These are phyloP conservation scores for Metarhizium guizhouense DNA, from an alignment of 2,329 filamentous ascomycete genomes.

Conservation along the genomic window DNA sequence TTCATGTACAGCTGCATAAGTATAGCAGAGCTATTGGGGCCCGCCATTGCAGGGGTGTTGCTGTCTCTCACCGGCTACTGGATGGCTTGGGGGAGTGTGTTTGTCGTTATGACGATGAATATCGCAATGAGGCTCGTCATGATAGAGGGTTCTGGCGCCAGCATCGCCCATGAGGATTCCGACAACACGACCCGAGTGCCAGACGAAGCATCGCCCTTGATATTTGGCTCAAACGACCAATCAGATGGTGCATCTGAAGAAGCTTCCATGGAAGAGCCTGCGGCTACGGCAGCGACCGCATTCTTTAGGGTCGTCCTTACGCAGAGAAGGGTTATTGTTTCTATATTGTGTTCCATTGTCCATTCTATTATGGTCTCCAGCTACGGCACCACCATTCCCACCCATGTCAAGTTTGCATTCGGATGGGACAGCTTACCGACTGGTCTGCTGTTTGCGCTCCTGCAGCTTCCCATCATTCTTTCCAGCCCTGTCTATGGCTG, in stretches of 20 bases:
- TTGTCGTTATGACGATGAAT: not conserved
- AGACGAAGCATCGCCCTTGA: not conserved
- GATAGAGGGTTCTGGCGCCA: not conserved
- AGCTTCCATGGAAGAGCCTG: too few species aligned
- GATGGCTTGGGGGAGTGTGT: not conserved
- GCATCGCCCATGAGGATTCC: not conserved
- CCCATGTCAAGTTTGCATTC: not conserved
- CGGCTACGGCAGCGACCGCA: not conserved
- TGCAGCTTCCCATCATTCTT: not conserved
- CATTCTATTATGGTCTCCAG: not conserved
- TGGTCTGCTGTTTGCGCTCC: not conserved
- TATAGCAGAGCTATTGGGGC: not conserved
- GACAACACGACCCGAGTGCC: not conserved
- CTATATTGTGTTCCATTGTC: not conserved
- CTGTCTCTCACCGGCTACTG: not conserved
- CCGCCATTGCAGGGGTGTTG: not conserved
- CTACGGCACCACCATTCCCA: constrained; percentile 1
- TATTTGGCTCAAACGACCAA: not conserved
- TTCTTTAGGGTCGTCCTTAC: not conserved
- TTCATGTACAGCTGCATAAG: not conserved
- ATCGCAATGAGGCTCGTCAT: not conserved
- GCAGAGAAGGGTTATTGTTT: not conserved
- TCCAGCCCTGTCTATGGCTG: not conserved
- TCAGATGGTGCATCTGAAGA: not conserved
- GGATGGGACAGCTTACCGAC: constrained; percentile 1